These are phyloP conservation scores for Penicillium brevicompactum DNA, from an alignment of 2,329 filamentous ascomycete species.

Conservation along the genomic window DNA sequence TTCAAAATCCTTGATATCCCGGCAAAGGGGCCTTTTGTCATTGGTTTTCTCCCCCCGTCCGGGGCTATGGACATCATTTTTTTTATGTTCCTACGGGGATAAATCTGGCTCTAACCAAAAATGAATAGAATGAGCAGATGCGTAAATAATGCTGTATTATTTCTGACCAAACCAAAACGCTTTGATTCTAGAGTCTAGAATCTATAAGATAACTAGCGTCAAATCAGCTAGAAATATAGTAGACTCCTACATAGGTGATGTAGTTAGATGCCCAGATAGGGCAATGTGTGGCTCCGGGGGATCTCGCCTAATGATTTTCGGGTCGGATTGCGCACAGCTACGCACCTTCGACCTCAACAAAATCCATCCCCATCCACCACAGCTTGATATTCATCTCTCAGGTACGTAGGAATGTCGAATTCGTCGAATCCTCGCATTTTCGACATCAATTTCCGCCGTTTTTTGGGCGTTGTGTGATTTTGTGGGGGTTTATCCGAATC, in stretches of 20 bases:
- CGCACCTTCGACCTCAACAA: conserved; percentile 41
- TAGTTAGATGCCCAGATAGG: conserved; percentile 18
- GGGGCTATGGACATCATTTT: conserved; percentile 16
- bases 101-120: conserved; percentile 11
- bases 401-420: conserved; percentile 33
- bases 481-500: conserved; percentile 18
- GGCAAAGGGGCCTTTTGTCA: conserved; percentile 26
- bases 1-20: conserved; percentile 47
- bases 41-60: conserved; percentile 20
- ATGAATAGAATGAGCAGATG: conserved; percentile 13
- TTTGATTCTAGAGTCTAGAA: neutral
- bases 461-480: conserved; percentile 29
- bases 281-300: conserved; percentile 36
- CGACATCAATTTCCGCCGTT: conserved; percentile 25
- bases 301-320: conserved; percentile 50
- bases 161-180: neutral
- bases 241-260: conserved; percentile 1
- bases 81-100: conserved; percentile 17
- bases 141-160: conserved; percentile 15
- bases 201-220: neutral
- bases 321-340: conserved; percentile 44
- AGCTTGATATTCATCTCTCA: conserved; percentile 34
- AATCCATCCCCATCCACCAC: conserved; percentile 40
- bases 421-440: conserved; percentile 20
- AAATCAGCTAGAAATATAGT: neutral